Conservation (phyloP, 2,329 filamentous ascomycete genomes). For the Talaromyces piceae region DNA sequence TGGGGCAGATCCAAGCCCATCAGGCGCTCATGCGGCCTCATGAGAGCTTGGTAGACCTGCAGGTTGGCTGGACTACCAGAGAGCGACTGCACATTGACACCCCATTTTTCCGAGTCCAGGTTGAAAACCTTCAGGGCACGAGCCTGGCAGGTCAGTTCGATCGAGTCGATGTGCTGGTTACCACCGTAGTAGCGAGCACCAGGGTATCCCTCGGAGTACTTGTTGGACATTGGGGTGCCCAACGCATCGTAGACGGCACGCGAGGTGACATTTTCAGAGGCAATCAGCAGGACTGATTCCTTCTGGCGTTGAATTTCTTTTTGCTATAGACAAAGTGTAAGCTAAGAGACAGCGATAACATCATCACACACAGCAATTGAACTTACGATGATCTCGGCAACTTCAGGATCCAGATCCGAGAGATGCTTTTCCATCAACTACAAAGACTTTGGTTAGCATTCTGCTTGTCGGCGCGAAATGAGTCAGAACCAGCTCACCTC, state of each 20-base stretch:
- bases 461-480: not conserved
- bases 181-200: slow-evolving; percentile 98
- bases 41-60: slow-evolving; percentile 93
- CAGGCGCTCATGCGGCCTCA: slow-evolving; percentile 85
- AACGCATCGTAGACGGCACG: slow-evolving; percentile 96
- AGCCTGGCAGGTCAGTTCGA: slow-evolving; percentile 90
- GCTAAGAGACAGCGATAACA: not conserved
- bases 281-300: slow-evolving; percentile 97
- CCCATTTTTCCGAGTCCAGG: slow-evolving; percentile 82
- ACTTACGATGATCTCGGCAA: slow-evolving; percentile 91
- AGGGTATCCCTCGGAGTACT: slow-evolving; percentile 98
- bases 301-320: slow-evolving; percentile 93
- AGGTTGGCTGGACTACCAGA: slow-evolving; percentile 93
- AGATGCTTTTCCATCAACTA: slow-evolving; percentile 96
- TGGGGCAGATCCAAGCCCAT: slow-evolving; percentile 97
- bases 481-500: slow-evolving; percentile 44
- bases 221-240: slow-evolving; percentile 93
- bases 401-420: slow-evolving; percentile 83
- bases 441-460: not conserved
- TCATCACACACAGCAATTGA: slow-evolving; percentile 4
- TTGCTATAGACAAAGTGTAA: slow-evolving; percentile 48
- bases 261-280: slow-evolving; percentile 98
- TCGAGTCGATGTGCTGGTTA: slow-evolving; percentile 96
- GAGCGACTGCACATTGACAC: slow-evolving; percentile 95
- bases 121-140: slow-evolving; percentile 89